A percentile compares a stretch with the other conserved stretches of the same genome.
phyloP scores from a whole-genome alignment of 2,329 filamentous ascomycete genomes.

The Colletotrichum musae region DNA sequence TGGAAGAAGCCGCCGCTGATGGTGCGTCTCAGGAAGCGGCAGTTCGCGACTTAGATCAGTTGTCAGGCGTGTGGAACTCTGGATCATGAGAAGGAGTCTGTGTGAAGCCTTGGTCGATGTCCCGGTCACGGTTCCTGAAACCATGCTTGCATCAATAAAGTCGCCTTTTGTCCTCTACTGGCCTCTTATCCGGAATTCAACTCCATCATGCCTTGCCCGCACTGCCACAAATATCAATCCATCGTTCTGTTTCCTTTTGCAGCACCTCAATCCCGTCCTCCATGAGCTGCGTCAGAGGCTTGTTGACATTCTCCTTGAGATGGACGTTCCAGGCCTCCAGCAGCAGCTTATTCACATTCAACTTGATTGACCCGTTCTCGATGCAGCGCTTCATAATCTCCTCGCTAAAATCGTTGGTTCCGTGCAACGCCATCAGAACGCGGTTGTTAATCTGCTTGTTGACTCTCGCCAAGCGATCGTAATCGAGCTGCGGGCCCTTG shows the following conservation, averaged over 20 bases:
- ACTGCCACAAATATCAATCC: constrained; percentile 46
- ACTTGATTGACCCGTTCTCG: constrained; percentile 39
- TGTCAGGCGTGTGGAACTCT: too few species aligned
- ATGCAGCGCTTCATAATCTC: constrained; percentile 41
- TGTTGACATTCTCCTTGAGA: constrained; percentile 41
- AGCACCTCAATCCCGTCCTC: constrained; percentile 44
- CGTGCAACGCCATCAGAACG: constrained; percentile 43
- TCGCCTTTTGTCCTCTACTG: too few species aligned
- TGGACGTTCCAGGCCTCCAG: constrained; percentile 28
- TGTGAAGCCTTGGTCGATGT: too few species aligned
- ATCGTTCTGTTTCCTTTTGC: constrained; percentile 43
- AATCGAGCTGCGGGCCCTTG: constrained; percentile 74
- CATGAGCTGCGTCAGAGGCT: constrained; percentile 45
- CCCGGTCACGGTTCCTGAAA: too few species aligned
- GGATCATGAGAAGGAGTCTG: too few species aligned
- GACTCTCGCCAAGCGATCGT: constrained; percentile 62
- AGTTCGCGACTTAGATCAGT: not conserved
- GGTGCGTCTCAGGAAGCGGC: not conserved
- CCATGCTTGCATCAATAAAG: too few species aligned
- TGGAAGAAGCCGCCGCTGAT: constrained; percentile 51
- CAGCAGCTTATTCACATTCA: constrained; percentile 42
- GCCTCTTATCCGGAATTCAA: too few species aligned
- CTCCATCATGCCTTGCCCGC: constrained; percentile 42
- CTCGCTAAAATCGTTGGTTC: constrained; percentile 44
- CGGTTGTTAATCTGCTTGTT: constrained; percentile 44